Base-by-base conservation (phyloP, 768 basidiomycete genomes). In the Melanogaster broomeanus region DNA sequence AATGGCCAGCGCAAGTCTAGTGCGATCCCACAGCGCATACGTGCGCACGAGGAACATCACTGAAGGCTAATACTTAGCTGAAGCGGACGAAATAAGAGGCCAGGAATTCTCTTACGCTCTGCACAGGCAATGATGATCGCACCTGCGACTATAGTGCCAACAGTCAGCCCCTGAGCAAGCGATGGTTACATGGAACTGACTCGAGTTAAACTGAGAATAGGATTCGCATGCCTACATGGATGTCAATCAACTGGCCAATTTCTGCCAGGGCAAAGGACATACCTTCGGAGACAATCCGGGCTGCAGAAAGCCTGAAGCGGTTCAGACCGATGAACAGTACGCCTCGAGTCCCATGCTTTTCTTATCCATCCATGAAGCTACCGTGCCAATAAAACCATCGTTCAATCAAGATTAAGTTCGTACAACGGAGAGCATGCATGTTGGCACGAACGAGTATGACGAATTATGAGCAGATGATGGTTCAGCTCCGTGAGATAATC, bases 401-500 rank as follows among this genome's bases (percentile, higher is more conserved):
- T 72, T 31, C 45, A 25, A 69, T 73, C 19, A 77, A 77, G 56
- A 60, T 72, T 51, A 61, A 70, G 22, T 68, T 83, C 1, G 75
- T 76, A 55, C 58, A 76, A 21, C 68, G 22, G 81, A 84, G 58
- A 66, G 67, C 1, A 59, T 80, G 52, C 58, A 62, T 0, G 66
- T 75, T 2, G 80, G 78, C 12, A 71, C 75, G 1, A 31, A 51
- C 2, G 75, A 80, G 39, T 80, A 80, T 56, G 68, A 77, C 42
- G 35, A 56, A 2, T 74, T 6, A 58, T 87, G 28, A 74, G 72
- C 46, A 55, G 64, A 65, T 81, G 34, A 79, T 85, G 74, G 69
- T 69, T 8, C 70, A 75, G 39, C 62, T 86, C 51, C 76, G 69
- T 48, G 64, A 74, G 9, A 82, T 84, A 64, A 82, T 80, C 59